Evolutionary conservation across 805 yeast species (phyloP).

Genomic region (Myxozyma geophila): DNA sequence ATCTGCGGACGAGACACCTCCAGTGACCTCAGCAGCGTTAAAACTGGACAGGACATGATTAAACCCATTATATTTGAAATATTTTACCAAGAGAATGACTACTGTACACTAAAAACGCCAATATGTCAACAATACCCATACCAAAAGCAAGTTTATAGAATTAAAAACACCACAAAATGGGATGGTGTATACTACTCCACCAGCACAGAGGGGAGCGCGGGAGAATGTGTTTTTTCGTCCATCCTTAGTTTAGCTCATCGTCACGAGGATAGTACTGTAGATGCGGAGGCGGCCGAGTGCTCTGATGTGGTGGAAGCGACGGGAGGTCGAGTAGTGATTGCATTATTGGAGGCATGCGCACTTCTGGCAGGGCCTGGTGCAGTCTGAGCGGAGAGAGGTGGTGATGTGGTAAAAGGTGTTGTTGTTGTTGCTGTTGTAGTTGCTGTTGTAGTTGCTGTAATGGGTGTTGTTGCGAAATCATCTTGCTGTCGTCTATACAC

Average conservation of each 20-base stretch:
- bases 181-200: no score
- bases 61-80: no score
- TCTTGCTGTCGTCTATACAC: constrained; percentile 8
- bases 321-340: constrained; percentile 3
- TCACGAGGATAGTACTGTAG: constrained; percentile 13
- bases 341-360: background rate
- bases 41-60: background rate
- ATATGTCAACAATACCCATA: background rate
- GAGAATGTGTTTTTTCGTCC: background rate
- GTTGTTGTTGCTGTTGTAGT: background rate
- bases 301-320: constrained; percentile 1
- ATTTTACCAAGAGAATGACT: background rate
- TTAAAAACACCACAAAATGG: no score
- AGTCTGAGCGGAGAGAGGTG: background rate
- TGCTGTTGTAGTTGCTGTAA: constrained; percentile 5
- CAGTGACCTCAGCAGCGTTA: background rate
- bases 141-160: background rate
- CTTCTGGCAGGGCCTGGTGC: background rate
- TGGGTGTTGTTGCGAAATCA: background rate
- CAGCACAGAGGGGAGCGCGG: background rate
- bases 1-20: background rate
- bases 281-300: background rate
- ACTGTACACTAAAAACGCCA: constrained; percentile 6
- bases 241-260: background rate
- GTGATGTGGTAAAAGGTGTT: background rate